Base-by-base conservation (phyloP, 768 basidiomycete species). In the Tricholomella constricta region DNA sequence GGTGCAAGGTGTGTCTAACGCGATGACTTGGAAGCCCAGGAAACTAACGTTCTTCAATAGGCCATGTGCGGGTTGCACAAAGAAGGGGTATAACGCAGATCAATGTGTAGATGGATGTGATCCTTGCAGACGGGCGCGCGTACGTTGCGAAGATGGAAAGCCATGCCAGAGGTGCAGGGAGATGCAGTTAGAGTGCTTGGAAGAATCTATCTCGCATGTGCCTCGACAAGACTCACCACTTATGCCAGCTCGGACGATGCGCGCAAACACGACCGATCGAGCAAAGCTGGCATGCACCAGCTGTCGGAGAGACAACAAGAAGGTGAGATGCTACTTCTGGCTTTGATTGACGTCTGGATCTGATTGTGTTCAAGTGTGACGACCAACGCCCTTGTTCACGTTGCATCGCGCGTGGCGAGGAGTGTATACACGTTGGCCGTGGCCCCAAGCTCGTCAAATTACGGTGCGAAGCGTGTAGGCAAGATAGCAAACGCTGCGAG, bases 241-340 rank as follows among this genome's bases (percentile, higher is more conserved):
- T 43, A 65, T 19, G 55, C 63, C 45, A 48, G 58, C 49, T 58
- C 72, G 57, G 50, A 40, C 55, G 48, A 46, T 55, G 51, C 67
- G 73, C 40, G 62, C 68, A 19, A 70, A 65, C 54, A 67, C 68
- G 31, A 52, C 62, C 60, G 83, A 84, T 54, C 75, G 82, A 32
- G 82, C 77, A 34, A 85, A 84, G 59, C 51, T 81, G 51, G 83
- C 84, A 2, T 86, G 84, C 65, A 74, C 77, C 58, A 78, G 69
- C 45, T 86, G 85, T 65, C 77, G 82, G 25, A 78, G 78, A 55
- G 84, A 84, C 59, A 86, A 86, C 61, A 85, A 85, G 65, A 85
- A 86, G 81, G 84, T 78, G 48, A 5, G 62, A 47, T 26, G 37
- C 40, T 14, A 20, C 15, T 55, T 29, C 20, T 35, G 38, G 15